Percentiles rank a stretch among this genome's conserved stretches.
Evolutionary conservation across 1,284 basidiomycete species (phyloP).

Genomic region (Boletus mariae): DNA sequence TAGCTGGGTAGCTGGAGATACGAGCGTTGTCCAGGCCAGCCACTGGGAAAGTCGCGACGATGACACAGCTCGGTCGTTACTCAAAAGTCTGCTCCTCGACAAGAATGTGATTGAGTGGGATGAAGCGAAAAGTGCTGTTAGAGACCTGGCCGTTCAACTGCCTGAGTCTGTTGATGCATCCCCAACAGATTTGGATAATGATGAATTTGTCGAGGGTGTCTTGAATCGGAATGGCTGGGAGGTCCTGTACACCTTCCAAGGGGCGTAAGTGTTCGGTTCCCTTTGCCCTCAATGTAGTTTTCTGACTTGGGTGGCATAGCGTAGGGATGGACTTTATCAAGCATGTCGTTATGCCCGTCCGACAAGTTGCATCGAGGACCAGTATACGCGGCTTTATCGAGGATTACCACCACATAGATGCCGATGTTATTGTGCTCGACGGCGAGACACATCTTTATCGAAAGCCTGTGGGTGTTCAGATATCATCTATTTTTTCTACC

Average conservation of each 20-base stretch:
- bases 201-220: conserved; percentile 29
- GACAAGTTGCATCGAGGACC: conserved; percentile 23
- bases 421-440: conserved; percentile 36
- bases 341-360: conserved; percentile 35
- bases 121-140: conserved; percentile 24
- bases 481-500: background rate
- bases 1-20: conserved; percentile 20
- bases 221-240: conserved; percentile 34
- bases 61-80: conserved; percentile 8
- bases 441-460: conserved; percentile 39
- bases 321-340: conserved; percentile 40
- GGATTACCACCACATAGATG: conserved; percentile 31
- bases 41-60: conserved; percentile 15
- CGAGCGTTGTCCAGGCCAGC: conserved; percentile 14
- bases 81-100: conserved; percentile 23
- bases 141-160: conserved; percentile 13
- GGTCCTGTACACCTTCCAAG: conserved; percentile 34
- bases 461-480: conserved; percentile 32
- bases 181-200: conserved; percentile 14
- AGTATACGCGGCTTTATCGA: conserved; percentile 34
- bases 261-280: conserved; percentile 27
- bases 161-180: conserved; percentile 10
- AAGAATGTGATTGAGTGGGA: conserved; percentile 29
- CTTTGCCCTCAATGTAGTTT: background rate
- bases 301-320: conserved; percentile 19